Evolutionary conservation across 2,329 filamentous ascomycete genomes (phyloP), one percentile per base, ranked within the genome.

Genomic region (Fusarium palustre): DNA sequence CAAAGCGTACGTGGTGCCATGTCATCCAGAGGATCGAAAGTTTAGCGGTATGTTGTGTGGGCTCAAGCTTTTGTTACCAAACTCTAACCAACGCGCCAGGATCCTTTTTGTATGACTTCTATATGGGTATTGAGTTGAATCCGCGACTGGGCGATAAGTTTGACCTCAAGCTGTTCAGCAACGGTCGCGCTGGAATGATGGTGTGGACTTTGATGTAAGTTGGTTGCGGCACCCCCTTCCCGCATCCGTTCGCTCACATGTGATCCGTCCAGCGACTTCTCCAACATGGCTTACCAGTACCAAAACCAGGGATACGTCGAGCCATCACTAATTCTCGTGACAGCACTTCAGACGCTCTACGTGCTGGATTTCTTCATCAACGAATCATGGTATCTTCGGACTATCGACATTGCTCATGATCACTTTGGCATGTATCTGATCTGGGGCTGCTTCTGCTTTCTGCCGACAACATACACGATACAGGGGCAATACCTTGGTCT

Each of bases 291-390:
- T 5, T 81, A 78, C 42, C 82, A 84, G 70, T 81, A 82, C 59
- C 77, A 83, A 52, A 76, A 70, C 2, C 75, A 80, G 34, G 79
- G 79, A 18, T 78, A 76, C n/a, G 72, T 83, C n/a, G 64, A 73
- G 10, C 64, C 61, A 9, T 76, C 74, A 3, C 76, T 85, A 16
- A 68, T 85, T 2, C 75, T 85, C 11, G 78, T 82, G 11, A 80
- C 79, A 9, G 74, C 82, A 65, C 75, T 85, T 3, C 83, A 85
- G 59, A 71, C 74, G 1, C 68, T 83, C 10, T 85, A 85, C 52
- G 79, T 84, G 10, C 65, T 84, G 1, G 83, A 85, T 47, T 85
- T 85, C 58, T 85, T 85, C 50, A 73, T 81, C 48, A 84, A 85
- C 10, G 83, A 85, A 66, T 78, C 80, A 15, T 85, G 83, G 83